Evolutionary conservation across 148 eudicot genomes (phyloP).

Genomic region (Nyssa sinensis): DNA sequence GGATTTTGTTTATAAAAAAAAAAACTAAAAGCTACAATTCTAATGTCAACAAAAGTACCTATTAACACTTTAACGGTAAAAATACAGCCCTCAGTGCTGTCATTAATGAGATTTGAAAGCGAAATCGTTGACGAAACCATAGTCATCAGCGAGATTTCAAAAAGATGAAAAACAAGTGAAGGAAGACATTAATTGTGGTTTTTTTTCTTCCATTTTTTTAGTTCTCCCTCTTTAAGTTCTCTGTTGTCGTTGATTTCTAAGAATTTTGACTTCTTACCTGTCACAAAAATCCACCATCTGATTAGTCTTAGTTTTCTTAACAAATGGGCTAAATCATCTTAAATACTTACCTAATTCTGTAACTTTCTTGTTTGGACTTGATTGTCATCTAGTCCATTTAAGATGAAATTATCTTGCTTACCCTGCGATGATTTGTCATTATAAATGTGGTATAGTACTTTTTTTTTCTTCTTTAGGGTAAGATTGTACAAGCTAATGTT

Average conservation of each 20-base stretch:
- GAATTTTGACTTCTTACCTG: neutral
- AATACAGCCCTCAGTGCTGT: neutral
- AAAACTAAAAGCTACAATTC: neutral
- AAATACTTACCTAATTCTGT: neutral
- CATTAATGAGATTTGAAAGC: neutral
- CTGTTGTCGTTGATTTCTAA: constrained; percentile 2
- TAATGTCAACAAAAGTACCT: neutral
- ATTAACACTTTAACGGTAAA: neutral
- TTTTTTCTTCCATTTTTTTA: neutral
- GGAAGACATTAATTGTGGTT: neutral
- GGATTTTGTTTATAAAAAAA: neutral
- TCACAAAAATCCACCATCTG: neutral
- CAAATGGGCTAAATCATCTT: neutral
- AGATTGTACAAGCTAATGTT: neutral
- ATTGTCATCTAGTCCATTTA: neutral
- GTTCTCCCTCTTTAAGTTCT: neutral
- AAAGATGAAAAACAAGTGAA: constrained; percentile 1
- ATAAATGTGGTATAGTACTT: neutral
- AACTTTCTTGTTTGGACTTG: neutral
- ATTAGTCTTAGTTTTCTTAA: neutral
- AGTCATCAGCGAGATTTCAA: neutral
- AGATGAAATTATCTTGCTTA: neutral
- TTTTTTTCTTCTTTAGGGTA: neutral
- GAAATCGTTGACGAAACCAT: neutral
- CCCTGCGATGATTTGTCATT: neutral